A percentile compares a stretch with the other conserved stretches of the same genome.
These are phyloP conservation scores for Tuber borchii DNA, from an alignment of 495 filamentous ascomycete genomes.

Conservation along the genomic window DNA sequence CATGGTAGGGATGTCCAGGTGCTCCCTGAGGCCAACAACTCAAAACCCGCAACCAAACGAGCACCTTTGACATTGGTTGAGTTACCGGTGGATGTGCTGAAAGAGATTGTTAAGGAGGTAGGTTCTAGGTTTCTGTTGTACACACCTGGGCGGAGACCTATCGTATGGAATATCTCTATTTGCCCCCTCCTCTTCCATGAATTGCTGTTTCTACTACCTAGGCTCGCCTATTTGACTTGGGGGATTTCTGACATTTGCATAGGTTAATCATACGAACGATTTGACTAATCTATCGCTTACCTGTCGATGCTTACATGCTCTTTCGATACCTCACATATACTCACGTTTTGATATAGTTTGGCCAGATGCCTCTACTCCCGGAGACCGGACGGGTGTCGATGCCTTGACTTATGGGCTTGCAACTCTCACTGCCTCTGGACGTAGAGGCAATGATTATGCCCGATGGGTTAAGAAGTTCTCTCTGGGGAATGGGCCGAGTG, in stretches of 20 bases:
- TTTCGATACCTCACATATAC: slow-evolving; percentile 83
- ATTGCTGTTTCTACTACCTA: slow-evolving; percentile 8
- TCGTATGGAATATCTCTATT: background rate
- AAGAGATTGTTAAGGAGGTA: slow-evolving; percentile 85
- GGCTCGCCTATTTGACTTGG: slow-evolving; percentile 1
- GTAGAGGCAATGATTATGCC: slow-evolving; percentile 68
- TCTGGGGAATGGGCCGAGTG: slow-evolving; percentile 74
- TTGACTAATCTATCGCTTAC: slow-evolving; percentile 75
- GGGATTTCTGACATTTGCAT: slow-evolving; percentile 24
- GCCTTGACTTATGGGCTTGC: slow-evolving; percentile 85
- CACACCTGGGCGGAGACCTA: slow-evolving; percentile 8
- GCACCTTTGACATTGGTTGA: slow-evolving; percentile 58
- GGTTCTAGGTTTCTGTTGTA: slow-evolving; percentile 31
- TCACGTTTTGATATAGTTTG: slow-evolving; percentile 87
- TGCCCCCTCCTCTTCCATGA: background rate
- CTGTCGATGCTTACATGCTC: slow-evolving; percentile 72
- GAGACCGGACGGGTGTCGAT: slow-evolving; percentile 72
- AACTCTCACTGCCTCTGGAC: slow-evolving; percentile 54
- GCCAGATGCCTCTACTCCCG: slow-evolving; percentile 64
- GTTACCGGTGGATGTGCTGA: slow-evolving; percentile 78
- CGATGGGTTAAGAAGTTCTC: slow-evolving; percentile 84
- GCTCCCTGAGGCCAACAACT: background rate
- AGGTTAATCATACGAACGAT: slow-evolving; percentile 86
- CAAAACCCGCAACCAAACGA: slow-evolving; percentile 21
- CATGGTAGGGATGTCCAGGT: slow-evolving; percentile 15